Evolutionary conservation across 2,329 filamentous ascomycete species (phyloP).

Genomic region (Phaeophleospora eucalypticola): DNA sequence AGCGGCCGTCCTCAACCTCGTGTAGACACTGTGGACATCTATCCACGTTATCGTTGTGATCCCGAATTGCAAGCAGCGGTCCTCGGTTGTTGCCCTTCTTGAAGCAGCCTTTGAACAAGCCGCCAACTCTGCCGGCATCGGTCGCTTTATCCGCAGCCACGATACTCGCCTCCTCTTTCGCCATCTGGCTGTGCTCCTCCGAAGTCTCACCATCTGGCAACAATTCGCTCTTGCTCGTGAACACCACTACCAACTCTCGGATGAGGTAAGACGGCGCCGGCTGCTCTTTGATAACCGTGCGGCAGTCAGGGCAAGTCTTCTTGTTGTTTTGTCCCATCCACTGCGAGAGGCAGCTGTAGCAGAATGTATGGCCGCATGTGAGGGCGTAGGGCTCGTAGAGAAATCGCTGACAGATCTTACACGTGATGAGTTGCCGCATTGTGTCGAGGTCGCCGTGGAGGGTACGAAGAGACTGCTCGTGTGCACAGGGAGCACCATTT

Average conservation of each 20-base stretch:
- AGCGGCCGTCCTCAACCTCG: slow-evolving; percentile 61
- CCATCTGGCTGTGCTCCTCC: slow-evolving; percentile 56
- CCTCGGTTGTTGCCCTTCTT: slow-evolving; percentile 27
- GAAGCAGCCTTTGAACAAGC: slow-evolving; percentile 62
- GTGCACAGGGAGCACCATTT: slow-evolving; percentile 16
- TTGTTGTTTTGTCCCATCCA: slow-evolving; percentile 58
- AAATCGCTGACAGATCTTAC: slow-evolving; percentile 64
- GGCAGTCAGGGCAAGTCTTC: slow-evolving; percentile 67
- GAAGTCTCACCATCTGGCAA: slow-evolving; percentile 60
- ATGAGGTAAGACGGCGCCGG: slow-evolving; percentile 64
- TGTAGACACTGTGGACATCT: slow-evolving; percentile 60
- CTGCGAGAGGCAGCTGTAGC: slow-evolving; percentile 51
- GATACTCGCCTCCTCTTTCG: slow-evolving; percentile 55
- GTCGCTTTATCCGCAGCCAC: slow-evolving; percentile 59
- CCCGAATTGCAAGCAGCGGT: slow-evolving; percentile 44
- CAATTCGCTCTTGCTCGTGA: slow-evolving; percentile 57
- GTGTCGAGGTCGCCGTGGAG: slow-evolving; percentile 53
- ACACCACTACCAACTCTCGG: slow-evolving; percentile 61
- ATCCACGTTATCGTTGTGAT: slow-evolving; percentile 57
- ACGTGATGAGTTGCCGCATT: slow-evolving; percentile 59
- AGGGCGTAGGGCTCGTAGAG: slow-evolving; percentile 68
- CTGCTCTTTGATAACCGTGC: slow-evolving; percentile 53
- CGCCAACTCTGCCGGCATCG: slow-evolving; percentile 46
- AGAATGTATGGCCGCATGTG: slow-evolving; percentile 67
- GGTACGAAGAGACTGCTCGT: slow-evolving; percentile 23